phyloP scores from a whole-genome alignment of 2,329 filamentous ascomycete species.

The Monascus ruber region DNA sequence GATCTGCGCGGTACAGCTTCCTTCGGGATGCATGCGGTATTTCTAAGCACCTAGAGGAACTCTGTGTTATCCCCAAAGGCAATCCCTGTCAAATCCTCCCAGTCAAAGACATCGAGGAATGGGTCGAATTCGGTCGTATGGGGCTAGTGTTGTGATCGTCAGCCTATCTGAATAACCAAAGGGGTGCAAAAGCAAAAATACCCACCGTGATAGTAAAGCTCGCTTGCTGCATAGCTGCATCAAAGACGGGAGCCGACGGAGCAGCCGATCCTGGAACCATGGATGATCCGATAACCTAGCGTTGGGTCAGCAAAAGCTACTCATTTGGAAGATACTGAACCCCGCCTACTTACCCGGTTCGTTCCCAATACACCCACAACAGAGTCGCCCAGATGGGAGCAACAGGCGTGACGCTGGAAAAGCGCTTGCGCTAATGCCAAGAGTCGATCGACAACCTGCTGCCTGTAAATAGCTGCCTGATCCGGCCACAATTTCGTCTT shows the following conservation, averaged over 20 bases:
- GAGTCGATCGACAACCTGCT: constrained; percentile 25
- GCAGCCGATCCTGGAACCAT: constrained; percentile 10
- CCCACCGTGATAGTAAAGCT: constrained; percentile 16
- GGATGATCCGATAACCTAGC: no score
- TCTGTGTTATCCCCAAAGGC: constrained; percentile 10
- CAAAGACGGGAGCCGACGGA: constrained; percentile 13
- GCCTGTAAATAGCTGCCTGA: constrained; percentile 22
- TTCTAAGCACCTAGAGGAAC: background rate
- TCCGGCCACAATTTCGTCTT: constrained; percentile 23
- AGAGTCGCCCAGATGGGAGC: constrained; percentile 17
- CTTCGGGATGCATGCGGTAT: no score
- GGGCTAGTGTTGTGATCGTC: no score
- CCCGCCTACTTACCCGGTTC: constrained; percentile 13
- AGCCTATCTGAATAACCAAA: background rate
- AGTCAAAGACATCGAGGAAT: constrained; percentile 24
- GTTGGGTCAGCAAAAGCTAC: background rate
- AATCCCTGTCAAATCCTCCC: constrained; percentile 21
- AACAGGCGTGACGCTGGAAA: constrained; percentile 22
- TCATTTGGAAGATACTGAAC: background rate
- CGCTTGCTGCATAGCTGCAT: constrained; percentile 10
- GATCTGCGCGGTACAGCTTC: no score
- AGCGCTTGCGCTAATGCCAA: constrained; percentile 24
- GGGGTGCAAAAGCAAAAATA: background rate
- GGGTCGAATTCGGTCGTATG: constrained; percentile 18
- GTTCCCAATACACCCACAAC: constrained; percentile 21